Base-by-base conservation (phyloP, 495 filamentous ascomycete genomes). In the Penicillium herquei region DNA sequence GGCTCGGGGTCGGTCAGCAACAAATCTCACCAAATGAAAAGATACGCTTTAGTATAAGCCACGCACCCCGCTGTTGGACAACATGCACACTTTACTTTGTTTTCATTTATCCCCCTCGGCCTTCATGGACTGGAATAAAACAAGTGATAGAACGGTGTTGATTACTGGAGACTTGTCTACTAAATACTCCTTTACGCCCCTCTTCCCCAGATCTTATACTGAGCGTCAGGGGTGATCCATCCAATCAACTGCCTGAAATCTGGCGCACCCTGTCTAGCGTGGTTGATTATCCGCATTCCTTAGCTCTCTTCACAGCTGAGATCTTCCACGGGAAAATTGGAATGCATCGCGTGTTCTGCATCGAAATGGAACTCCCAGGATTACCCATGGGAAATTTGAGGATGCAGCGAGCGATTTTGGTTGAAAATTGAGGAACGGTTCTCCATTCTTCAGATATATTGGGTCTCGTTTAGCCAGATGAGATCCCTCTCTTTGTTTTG, bases 1-100 rank as follows among this genome's bases (percentile, higher is more conserved):
- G 37, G 48, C 39, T 39, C 26, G 52, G 45, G 45, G 41, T 30
- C 57, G 45, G 41, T 2, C 10, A 31, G 13, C 21, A 46, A 46
- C 43, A 8, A 18, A 31, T 1, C 30, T 21, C 21, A 32, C 12
- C 3, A 9, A 7, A 31, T 13, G 17, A 4, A 17, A 44, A 46
- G 26, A 11, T 7, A 14, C 7, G 21, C 21, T 32, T 3, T 6
- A 21, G 31, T 46, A 31, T 33, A 46, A 46, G 18, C 26, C 31
- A 10, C 43, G 32, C 26, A 9, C 14, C 14, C 12, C 9, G 34
- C 34, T 12, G 30, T 46, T 31, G 43, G 43, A 11, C 26, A 32
- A 32, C 21, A 46, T 12, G 14, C 26, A 12, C 7, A 7, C 14
- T 31, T 10, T 37, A 3, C 12, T 37, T 26, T 26, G 21, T 37